Evolutionary conservation across 2,329 filamentous ascomycete genomes (phyloP).

Genomic region (Curvularia verruculosa): DNA sequence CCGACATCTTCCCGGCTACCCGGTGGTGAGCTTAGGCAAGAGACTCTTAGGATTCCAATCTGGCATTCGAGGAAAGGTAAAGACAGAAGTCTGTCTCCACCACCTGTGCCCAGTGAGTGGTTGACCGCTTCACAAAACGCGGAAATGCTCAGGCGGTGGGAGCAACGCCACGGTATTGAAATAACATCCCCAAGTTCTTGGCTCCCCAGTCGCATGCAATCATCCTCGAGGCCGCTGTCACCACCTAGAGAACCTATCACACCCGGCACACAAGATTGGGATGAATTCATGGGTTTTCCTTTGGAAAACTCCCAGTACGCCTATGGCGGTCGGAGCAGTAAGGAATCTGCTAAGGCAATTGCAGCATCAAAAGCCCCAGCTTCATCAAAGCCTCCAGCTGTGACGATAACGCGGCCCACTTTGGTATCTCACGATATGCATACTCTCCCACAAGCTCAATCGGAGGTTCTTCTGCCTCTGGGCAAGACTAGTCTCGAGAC

Average conservation of each 20-base stretch:
- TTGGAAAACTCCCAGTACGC: background rate
- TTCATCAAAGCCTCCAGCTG: background rate
- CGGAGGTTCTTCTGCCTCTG: background rate
- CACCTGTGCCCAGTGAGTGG: slow-evolving; percentile 7
- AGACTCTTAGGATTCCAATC: slow-evolving; percentile 6
- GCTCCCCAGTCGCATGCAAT: background rate
- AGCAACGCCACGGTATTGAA: background rate
- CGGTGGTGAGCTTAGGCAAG: slow-evolving; percentile 8
- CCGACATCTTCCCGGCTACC: slow-evolving; percentile 4
- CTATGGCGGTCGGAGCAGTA: background rate
- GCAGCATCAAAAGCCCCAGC: background rate
- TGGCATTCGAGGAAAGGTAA: background rate
- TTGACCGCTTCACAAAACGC: slow-evolving; percentile 2
- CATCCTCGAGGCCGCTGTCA: background rate
- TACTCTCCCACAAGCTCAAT: background rate
- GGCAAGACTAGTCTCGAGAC: background rate
- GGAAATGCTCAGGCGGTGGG: slow-evolving; percentile 3
- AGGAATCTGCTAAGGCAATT: background rate
- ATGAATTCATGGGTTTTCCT: slow-evolving; percentile 13
- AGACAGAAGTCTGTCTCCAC: background rate
- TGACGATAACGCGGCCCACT: background rate
- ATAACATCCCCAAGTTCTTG: background rate
- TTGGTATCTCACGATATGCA: background rate
- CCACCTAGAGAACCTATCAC: slow-evolving; percentile 7
- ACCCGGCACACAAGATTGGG: slow-evolving; percentile 12